Conservation (phyloP, 202 grass and related monocot species). For the Schoenoplectus triqueter region DNA sequence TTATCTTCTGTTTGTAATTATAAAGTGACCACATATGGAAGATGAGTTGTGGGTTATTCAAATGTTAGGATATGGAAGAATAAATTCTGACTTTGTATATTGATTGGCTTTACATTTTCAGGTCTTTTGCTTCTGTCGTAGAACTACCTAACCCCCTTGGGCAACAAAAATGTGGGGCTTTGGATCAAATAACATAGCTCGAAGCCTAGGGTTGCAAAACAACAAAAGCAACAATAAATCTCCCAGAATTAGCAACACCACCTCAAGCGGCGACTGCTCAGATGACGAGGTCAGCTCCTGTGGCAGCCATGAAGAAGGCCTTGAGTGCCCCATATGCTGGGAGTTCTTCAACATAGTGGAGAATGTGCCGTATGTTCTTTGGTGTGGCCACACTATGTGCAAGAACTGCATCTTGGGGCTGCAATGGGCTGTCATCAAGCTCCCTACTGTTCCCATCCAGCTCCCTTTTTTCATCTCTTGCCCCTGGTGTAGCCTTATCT, state of each 20-base stretch:
- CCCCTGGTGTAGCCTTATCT: slow-evolving; percentile 84
- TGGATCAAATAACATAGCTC: slow-evolving; percentile 71
- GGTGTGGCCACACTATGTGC: slow-evolving; percentile 98
- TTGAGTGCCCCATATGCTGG: slow-evolving; percentile 94
- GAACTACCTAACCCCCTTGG: background rate
- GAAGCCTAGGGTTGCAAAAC: slow-evolving; percentile 59
- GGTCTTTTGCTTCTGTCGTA: background rate
- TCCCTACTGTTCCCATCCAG: slow-evolving; percentile 72
- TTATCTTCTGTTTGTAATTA: background rate
- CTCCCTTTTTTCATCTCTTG: slow-evolving; percentile 85
- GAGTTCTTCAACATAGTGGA: slow-evolving; percentile 98
- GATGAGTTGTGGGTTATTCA: background rate
- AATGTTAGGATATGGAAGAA: slow-evolving; percentile 14
- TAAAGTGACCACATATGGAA: background rate
- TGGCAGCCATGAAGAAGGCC: slow-evolving; percentile 74
- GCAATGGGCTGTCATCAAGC: slow-evolving; percentile 84
- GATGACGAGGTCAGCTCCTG: slow-evolving; percentile 93
- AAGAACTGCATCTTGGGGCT: slow-evolving; percentile 93
- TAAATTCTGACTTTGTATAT: background rate
- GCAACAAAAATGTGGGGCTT: slow-evolving; percentile 81
- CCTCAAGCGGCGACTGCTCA: slow-evolving; percentile 57
- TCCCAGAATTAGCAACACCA: slow-evolving; percentile 41
- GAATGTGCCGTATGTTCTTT: slow-evolving; percentile 88
- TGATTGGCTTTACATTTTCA: background rate
- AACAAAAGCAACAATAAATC: slow-evolving; percentile 31